Conservation (phyloP, 2,329 filamentous ascomycete species). For the Microascus cirrosus region DNA sequence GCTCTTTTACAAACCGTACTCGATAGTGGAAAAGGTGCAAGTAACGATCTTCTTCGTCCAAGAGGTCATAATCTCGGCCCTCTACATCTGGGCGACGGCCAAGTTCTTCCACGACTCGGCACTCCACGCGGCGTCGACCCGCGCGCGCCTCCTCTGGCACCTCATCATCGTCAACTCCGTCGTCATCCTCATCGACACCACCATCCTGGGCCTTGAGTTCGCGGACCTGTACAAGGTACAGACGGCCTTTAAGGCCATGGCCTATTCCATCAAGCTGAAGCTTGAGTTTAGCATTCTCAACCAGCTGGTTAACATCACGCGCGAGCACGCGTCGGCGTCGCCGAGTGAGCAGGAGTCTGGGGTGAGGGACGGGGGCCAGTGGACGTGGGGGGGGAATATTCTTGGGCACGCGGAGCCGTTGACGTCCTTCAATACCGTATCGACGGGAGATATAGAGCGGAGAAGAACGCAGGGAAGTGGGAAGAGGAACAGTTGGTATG, state of each 20-base stretch:
- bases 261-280: conserved; percentile 25
- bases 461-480: too few relatives aligned
- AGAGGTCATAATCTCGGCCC: conserved; percentile 35
- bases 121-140: conserved; percentile 10
- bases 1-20: conserved; percentile 20
- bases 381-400: too few relatives aligned
- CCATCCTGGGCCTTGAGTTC: conserved; percentile 20
- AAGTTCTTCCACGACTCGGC: conserved; percentile 32
- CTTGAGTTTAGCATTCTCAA: conserved; percentile 23
- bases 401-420: too few relatives aligned
- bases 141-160: conserved; percentile 19
- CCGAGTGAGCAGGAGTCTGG: background rate
- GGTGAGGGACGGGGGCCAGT: too few relatives aligned
- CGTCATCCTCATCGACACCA: conserved; percentile 31
- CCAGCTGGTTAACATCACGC: conserved; percentile 10
- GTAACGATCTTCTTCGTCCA: conserved; percentile 45
- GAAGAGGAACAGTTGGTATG: too few relatives aligned
- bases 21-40: conserved; percentile 41
- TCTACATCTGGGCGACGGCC: conserved; percentile 42
- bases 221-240: conserved; percentile 20
- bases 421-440: too few relatives aligned
- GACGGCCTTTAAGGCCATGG: conserved; percentile 19
- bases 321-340: background rate
- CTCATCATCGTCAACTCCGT: conserved; percentile 31
- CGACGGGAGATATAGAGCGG: too few relatives aligned